Conservation (phyloP, 129 eudicot species). For the Erigeron canadensis region DNA sequence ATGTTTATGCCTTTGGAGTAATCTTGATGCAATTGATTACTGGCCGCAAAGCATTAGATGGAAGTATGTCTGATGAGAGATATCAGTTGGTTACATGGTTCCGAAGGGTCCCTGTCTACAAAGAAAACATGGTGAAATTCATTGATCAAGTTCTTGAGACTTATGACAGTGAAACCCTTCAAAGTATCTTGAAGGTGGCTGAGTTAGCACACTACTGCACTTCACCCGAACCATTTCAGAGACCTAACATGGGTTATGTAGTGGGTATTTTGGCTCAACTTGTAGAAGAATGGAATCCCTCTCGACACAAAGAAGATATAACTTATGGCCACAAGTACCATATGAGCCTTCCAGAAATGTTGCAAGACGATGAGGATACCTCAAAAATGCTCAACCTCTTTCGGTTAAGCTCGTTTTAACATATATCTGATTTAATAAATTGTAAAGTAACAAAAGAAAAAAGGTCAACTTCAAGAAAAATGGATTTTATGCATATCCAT, state of each 20-base stretch:
- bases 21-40: constrained; percentile 45
- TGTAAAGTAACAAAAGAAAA: constrained; percentile 10
- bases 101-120: constrained; percentile 32
- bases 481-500: background rate
- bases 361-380: constrained; percentile 63
- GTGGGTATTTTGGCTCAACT: constrained; percentile 37
- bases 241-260: constrained; percentile 46
- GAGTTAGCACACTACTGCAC: constrained; percentile 49
- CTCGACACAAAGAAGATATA: constrained; percentile 40
- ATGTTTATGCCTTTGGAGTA: constrained; percentile 47
- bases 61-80: constrained; percentile 29
- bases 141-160: constrained; percentile 35
- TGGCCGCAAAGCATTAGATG: constrained; percentile 38
- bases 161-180: constrained; percentile 37
- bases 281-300: constrained; percentile 41
- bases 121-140: constrained; percentile 28
- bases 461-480: background rate
- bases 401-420: constrained; percentile 42
- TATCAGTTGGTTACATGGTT: constrained; percentile 41
- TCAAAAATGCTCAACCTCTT: constrained; percentile 43
- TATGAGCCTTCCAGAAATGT: constrained; percentile 60
- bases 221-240: constrained; percentile 34
- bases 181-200: constrained; percentile 41
- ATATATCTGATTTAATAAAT: constrained; percentile 49
- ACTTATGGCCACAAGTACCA: constrained; percentile 35